phyloP scores from a whole-genome alignment of 1,284 basidiomycete species.

The Heterobasidion irregulare region DNA sequence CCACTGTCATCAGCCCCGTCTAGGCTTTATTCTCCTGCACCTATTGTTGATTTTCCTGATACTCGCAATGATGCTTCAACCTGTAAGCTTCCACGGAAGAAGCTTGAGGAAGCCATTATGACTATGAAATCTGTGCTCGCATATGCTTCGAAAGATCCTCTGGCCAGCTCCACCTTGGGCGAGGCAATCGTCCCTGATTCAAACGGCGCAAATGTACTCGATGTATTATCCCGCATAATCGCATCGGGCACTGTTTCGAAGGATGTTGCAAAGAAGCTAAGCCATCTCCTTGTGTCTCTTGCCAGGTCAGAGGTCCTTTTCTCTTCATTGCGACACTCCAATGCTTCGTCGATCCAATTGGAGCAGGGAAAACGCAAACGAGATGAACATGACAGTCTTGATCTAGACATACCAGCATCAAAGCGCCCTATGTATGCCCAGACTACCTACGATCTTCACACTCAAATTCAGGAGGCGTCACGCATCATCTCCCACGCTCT shows the following conservation, averaged over 20 bases:
- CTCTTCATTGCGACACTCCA: slow-evolving; percentile 50
- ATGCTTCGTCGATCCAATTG: slow-evolving; percentile 46
- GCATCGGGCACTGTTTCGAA: slow-evolving; percentile 39
- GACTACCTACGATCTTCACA: slow-evolving; percentile 31
- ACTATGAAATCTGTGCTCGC: slow-evolving; percentile 57
- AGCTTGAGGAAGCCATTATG: slow-evolving; percentile 45
- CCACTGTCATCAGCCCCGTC: not conserved
- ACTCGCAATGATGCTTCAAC: not conserved
- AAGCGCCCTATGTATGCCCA: slow-evolving; percentile 28
- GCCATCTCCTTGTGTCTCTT: slow-evolving; percentile 49
- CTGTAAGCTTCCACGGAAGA: slow-evolving; percentile 21
- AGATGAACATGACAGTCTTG: slow-evolving; percentile 27
- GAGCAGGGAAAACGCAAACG: slow-evolving; percentile 64
- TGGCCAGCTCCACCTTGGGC: slow-evolving; percentile 43
- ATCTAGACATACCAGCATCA: slow-evolving; percentile 22
- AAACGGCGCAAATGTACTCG: slow-evolving; percentile 41
- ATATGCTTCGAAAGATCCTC: slow-evolving; percentile 44
- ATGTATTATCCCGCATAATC: slow-evolving; percentile 41
- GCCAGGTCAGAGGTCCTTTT: slow-evolving; percentile 59
- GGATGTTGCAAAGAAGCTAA: slow-evolving; percentile 43
- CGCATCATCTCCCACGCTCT: slow-evolving; percentile 42
- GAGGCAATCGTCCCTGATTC: slow-evolving; percentile 38
- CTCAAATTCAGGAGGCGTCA: slow-evolving; percentile 48
- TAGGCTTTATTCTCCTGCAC: not conserved
- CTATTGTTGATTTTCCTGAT: not conserved